Conservation (phyloP, 73 alveolate genomes). For the Paramecium bursaria region DNA sequence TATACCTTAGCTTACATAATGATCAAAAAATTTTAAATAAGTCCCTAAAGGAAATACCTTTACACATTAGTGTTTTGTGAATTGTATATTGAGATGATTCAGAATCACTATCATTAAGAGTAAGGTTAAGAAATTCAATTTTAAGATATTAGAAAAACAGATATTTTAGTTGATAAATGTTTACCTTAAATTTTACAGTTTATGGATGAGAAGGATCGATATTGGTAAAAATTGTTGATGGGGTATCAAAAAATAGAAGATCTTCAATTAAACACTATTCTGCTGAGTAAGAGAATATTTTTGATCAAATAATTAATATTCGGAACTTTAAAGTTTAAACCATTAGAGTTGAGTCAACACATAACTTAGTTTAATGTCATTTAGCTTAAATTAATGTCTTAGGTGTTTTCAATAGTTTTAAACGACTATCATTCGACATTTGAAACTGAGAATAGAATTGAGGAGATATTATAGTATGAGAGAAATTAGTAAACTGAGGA, state of each 20-base stretch:
- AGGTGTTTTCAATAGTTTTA: background rate
- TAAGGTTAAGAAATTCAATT: too few species aligned
- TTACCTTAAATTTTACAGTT: too few species aligned
- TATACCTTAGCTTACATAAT: too few species aligned
- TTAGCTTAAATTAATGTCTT: constrained; percentile 10
- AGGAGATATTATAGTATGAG: background rate
- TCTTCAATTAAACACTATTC: background rate
- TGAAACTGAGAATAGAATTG: background rate
- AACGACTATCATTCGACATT: background rate
- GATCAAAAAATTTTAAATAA: too few species aligned
- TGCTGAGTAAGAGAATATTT: background rate
- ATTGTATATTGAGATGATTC: too few species aligned
- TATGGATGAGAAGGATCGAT: background rate
- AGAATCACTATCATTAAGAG: too few species aligned
- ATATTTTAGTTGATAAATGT: too few species aligned
- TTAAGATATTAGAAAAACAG: too few species aligned
- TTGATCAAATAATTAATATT: too few species aligned
- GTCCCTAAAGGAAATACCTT: too few species aligned
- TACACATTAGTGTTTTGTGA: too few species aligned
- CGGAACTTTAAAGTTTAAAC: background rate
- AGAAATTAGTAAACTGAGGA: background rate
- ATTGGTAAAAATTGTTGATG: background rate
- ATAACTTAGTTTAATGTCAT: background rate
- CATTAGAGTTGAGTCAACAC: background rate
- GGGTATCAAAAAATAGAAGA: background rate